Conservation (phyloP, 2,329 filamentous ascomycete genomes). For the Fusarium equiseti region DNA sequence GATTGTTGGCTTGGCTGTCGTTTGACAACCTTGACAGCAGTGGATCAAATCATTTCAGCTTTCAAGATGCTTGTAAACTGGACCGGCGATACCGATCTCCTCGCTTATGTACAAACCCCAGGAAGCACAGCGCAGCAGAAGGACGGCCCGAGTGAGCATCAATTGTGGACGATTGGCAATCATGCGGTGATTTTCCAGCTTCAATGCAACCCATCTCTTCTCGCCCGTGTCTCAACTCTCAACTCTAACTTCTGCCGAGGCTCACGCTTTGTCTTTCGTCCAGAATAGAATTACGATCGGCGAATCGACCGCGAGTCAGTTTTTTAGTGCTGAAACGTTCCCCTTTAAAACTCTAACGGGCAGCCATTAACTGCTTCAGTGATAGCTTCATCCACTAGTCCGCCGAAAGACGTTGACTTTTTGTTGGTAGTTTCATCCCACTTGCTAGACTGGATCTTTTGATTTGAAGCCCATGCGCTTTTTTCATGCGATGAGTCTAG, state of each 20-base stretch:
- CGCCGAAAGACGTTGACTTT: background rate
- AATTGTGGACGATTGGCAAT: slow-evolving; percentile 9
- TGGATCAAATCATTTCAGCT: background rate
- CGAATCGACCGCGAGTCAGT: slow-evolving; percentile 18
- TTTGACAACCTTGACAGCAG: background rate
- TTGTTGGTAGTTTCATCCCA: slow-evolving; percentile 4
- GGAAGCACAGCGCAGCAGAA: background rate
- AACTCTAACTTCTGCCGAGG: slow-evolving; percentile 4
- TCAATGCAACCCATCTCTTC: background rate
- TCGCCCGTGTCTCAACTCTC: background rate
- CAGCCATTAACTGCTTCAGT: background rate
- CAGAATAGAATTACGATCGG: background rate
- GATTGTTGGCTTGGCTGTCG: background rate
- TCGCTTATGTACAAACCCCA: slow-evolving; percentile 6
- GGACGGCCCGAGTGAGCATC: slow-evolving; percentile 2
- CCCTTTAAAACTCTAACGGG: background rate
- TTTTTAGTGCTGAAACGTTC: slow-evolving; percentile 2
- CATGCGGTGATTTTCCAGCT: background rate
- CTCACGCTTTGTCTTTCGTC: background rate
- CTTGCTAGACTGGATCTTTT: background rate
- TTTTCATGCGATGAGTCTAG: background rate
- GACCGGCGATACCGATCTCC: slow-evolving; percentile 4
- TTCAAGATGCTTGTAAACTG: slow-evolving; percentile 23
- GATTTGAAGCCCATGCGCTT: background rate
- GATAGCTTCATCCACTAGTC: slow-evolving; percentile 1